These are phyloP conservation scores for Chaetomium sp. DNA, from an alignment of 2,329 filamentous ascomycete genomes.

Conservation along the genomic window DNA sequence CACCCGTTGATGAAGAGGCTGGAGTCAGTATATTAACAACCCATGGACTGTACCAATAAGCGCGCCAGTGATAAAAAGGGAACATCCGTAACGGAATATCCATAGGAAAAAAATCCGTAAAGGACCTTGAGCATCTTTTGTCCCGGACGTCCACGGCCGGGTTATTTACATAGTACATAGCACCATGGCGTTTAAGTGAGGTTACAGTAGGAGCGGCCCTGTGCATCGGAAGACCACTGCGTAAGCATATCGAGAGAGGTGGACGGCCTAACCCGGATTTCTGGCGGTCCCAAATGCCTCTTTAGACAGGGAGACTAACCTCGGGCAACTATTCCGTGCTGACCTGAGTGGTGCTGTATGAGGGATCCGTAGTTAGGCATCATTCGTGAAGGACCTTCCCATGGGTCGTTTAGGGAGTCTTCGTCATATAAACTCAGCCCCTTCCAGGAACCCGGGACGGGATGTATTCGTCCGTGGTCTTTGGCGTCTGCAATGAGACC, in stretches of 20 bases:
- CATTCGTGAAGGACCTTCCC: conserved; percentile 4
- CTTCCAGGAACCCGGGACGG: conserved; percentile 7
- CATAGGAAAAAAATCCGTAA: not conserved
- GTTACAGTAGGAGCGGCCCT: conserved; percentile 21
- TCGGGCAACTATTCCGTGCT: no score
- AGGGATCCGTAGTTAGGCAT: no score
- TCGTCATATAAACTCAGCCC: not conserved
- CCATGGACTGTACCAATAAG: not conserved
- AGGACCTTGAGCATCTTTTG: conserved; percentile 6
- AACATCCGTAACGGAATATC: not conserved
- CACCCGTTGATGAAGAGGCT: not conserved
- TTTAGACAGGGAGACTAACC: no score
- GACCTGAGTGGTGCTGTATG: no score
- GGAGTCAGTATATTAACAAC: no score
- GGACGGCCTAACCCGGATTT: conserved; percentile 20
- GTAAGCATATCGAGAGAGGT: not conserved
- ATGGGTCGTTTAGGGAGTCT: not conserved
- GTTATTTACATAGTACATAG: not conserved
- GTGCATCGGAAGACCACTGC: not conserved
- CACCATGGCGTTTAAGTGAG: not conserved
- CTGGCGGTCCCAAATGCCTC: conserved; percentile 17
- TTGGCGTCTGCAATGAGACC: conserved; percentile 4
- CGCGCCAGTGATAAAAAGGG: not conserved
- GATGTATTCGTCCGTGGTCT: conserved; percentile 17
- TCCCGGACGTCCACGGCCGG: not conserved